Percentiles rank a stretch among this genome's conserved stretches.
These are phyloP conservation scores for Straminergon stramineum DNA, from an alignment of 225 moss, liverwort and hornwort species.

Conservation along the genomic window DNA sequence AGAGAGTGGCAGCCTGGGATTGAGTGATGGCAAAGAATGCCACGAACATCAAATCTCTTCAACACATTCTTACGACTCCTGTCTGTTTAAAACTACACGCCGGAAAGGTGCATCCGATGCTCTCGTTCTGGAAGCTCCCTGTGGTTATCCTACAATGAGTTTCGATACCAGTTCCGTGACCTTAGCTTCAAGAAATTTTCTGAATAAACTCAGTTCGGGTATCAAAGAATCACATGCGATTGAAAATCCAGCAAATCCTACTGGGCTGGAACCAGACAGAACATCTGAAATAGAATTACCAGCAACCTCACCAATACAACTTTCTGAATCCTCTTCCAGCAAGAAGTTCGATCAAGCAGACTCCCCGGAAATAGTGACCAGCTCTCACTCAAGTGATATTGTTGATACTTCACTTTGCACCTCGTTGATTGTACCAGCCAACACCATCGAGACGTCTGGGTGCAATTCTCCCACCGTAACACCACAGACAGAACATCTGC, in stretches of 20 bases:
- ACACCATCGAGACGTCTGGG: not conserved
- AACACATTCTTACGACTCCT: conserved; percentile 6
- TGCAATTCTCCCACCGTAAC: not conserved
- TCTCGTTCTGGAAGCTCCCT: not conserved
- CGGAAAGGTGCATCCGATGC: not conserved
- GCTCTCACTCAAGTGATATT: not conserved
- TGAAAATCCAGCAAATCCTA: not conserved
- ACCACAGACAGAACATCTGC: not conserved
- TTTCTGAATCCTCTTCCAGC: not conserved
- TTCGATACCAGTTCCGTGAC: conserved; percentile 1
- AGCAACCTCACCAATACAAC: not conserved
- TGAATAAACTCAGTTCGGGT: conserved; percentile 3
- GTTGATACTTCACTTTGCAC: not conserved
- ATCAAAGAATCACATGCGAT: conserved; percentile 2
- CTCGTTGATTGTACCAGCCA: not conserved
- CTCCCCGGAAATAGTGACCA: conserved; percentile 3
- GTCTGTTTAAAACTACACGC: not conserved
- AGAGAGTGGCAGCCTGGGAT: not conserved
- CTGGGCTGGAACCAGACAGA: not conserved
- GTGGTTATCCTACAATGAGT: conserved; percentile 13
- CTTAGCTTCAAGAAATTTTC: conserved; percentile 6
- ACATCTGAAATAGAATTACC: not conserved
- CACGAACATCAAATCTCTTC: conserved; percentile 6
- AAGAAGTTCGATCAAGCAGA: not conserved
- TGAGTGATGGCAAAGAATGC: conserved; percentile 5